Conservation (phyloP, 768 basidiomycete species). For the Russula compacta region DNA sequence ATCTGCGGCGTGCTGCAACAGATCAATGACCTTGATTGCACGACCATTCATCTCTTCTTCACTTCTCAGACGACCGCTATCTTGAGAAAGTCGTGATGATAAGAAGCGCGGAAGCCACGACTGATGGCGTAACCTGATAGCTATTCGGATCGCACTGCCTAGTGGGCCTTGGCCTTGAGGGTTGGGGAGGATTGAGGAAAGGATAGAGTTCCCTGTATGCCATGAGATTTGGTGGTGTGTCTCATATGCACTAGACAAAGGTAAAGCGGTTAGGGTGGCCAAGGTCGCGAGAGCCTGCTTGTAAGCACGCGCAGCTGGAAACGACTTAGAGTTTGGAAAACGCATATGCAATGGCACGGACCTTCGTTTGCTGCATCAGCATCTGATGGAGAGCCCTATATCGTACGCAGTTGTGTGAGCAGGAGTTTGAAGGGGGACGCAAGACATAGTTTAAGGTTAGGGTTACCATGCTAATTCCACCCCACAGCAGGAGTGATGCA, state of each 20-base stretch:
- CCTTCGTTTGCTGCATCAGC: constrained; percentile 18
- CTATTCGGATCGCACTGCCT: constrained; percentile 59
- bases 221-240: constrained; percentile 34
- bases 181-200: constrained; percentile 61
- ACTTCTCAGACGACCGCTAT: constrained; percentile 36
- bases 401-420: neutral
- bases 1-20: constrained; percentile 74
- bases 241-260: constrained; percentile 48
- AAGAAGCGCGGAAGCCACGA: constrained; percentile 40
- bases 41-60: constrained; percentile 62
- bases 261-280: constrained; percentile 51
- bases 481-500: neutral
- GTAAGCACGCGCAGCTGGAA: constrained; percentile 61
- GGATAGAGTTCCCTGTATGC: constrained; percentile 35
- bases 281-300: constrained; percentile 65
- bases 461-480: neutral
- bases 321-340: neutral
- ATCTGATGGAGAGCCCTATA: constrained; percentile 3
- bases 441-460: constrained; percentile 17
- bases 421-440: neutral
- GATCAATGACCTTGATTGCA: constrained; percentile 72
- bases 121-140: constrained; percentile 54
- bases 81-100: constrained; percentile 33
- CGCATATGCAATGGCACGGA: neutral
- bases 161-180: constrained; percentile 72